Evolutionary conservation across 768 basidiomycete genomes (phyloP).

Genomic region (Amanita muscaria): DNA sequence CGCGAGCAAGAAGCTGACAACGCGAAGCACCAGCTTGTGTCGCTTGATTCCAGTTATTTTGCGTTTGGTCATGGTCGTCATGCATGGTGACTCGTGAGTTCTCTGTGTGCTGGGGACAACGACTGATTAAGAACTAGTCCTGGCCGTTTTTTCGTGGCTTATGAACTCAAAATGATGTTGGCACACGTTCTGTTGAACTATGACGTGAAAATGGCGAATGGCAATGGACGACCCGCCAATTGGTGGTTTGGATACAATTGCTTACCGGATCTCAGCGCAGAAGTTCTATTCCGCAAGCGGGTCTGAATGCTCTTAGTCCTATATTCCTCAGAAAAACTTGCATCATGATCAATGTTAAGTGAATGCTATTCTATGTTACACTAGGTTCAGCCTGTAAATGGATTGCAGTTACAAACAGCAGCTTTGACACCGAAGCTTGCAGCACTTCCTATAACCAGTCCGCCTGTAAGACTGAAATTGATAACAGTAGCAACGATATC

Average conservation of each 20-base stretch:
- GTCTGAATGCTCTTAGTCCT: no score
- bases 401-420: conserved; percentile 63
- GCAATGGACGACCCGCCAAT: conserved; percentile 9
- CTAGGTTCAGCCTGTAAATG: conserved; percentile 49
- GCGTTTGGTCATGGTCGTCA: conserved; percentile 25
- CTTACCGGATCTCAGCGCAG: conserved; percentile 23
- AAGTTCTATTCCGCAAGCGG: conserved; percentile 27
- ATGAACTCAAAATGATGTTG: conserved; percentile 25
- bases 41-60: conserved; percentile 20
- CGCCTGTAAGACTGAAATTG: conserved; percentile 70
- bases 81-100: conserved; percentile 11
- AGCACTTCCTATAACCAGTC: conserved; percentile 67
- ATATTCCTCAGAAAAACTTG: no score
- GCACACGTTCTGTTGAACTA: conserved; percentile 25
- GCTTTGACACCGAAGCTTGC: conserved; percentile 74
- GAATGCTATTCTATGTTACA: no score
- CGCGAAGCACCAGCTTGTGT: conserved; percentile 23
- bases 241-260: conserved; percentile 11
- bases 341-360: no score
- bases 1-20: conserved; percentile 19
- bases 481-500: conserved; percentile 80
- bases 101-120: not conserved
- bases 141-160: conserved; percentile 28
- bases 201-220: conserved; percentile 25
- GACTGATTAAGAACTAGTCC: conserved; percentile 11